Evolutionary conservation across 78 protist genomes (phyloP).

Genomic region (Thecamonas trahens): DNA sequence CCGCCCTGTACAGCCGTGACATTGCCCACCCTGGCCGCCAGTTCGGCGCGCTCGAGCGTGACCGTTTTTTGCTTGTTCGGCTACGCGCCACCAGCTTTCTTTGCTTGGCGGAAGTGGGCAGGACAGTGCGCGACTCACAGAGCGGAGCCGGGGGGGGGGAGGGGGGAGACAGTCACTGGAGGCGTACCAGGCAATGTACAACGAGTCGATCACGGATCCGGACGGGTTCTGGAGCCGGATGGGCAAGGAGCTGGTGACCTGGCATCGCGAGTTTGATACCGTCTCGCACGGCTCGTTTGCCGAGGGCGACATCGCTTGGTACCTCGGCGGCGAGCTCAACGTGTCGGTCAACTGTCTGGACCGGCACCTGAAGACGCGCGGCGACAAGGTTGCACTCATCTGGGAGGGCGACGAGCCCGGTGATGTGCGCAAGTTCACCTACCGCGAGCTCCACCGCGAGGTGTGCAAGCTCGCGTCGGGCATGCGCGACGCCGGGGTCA

Average conservation of each 20-base stretch:
- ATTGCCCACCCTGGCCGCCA: no score
- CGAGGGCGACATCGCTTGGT: constrained; percentile 9
- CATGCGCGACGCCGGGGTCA: background rate
- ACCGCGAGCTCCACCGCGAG: constrained; percentile 16
- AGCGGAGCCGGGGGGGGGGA: no score
- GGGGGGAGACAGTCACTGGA: no score
- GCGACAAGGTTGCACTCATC: background rate
- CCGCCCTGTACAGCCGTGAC: no score
- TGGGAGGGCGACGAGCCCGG: constrained; percentile 31
- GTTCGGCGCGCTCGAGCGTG: no score
- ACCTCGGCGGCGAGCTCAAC: constrained; percentile 22
- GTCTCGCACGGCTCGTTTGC: background rate
- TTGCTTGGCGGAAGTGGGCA: no score
- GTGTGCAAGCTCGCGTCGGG: constrained; percentile 6
- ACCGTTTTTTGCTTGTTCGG: no score
- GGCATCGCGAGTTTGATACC: constrained; percentile 9
- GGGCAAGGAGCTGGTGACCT: constrained; percentile 11
- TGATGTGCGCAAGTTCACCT: background rate
- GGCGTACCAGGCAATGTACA: constrained; percentile 11
- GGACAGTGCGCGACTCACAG: no score
- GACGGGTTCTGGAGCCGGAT: constrained; percentile 17
- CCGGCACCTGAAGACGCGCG: constrained; percentile 4
- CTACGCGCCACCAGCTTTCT: no score
- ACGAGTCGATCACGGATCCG: constrained; percentile 17
- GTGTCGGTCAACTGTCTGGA: constrained; percentile 39